Base-by-base conservation (phyloP, 805 yeast genomes). In the Spathaspora boniae region DNA sequence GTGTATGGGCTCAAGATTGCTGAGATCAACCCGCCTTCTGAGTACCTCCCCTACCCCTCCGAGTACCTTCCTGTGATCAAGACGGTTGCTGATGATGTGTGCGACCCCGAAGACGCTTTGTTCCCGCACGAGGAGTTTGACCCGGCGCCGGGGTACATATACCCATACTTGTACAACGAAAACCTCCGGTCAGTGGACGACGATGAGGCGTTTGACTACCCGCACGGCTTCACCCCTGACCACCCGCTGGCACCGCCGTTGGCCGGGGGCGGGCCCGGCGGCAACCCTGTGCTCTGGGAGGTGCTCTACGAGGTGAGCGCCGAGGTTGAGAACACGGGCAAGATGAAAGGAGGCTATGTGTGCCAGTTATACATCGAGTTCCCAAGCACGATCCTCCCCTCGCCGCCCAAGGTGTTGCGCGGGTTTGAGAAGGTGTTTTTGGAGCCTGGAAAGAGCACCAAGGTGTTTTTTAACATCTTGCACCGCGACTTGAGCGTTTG, bases 201-300 rank as follows among this genome's bases (percentile, higher is more conserved):
- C 22, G 63, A 54, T 16, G 70, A 63, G 9, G 37, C 41, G 8
- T 65, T 54, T 42, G 67, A 60, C 22, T 68, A 64, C 43, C 74
- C 72, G 2, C 45, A 45, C 22, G 68, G 68, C 1, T 65, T 61
- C 30, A 40, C 46, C 15, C 64, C 70, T 3, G 59, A 58, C 17
- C 60, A 58, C 20, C 60, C 57, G 37, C 44, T 51, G 18, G 56
- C 52, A 24, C 70, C 70, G 1, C 65, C 69, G 1, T 43, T 65
- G 11, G 52, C 63, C 3, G 71, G 72, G 6, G 83, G 83, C 15
- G 76, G 74, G 0, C 43, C 71, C 15, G 82, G 82, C 0, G 82
- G 84, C 1, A 76, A 77, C 50, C 78, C 77, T 5, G 80, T 74
- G 0, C 59, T 78, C 25, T 78, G 81, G 81, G 75, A 75, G 29